Evolutionary conservation across 2,329 filamentous ascomycete genomes (phyloP), one percentile per base, ranked within the genome.

Genomic region (Scorias spongiosa): DNA sequence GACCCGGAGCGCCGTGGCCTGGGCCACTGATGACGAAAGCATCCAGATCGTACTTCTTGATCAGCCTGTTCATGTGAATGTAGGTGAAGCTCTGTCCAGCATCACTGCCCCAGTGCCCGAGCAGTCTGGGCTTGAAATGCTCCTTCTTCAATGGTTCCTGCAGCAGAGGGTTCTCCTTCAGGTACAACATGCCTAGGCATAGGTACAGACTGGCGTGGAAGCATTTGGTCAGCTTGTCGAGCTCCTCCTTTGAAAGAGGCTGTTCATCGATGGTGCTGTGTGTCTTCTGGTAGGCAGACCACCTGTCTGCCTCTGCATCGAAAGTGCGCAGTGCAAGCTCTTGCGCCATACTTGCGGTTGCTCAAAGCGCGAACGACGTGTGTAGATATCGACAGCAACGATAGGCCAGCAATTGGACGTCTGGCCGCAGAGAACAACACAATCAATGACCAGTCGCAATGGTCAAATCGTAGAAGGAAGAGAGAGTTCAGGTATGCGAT

Each of bases 41-140:
- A 55, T 88, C 72, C 41, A 87, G 65, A 50, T 84, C 75, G 55
- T 85, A 82, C 63, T 86, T 87, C 62, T 82, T 85, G 69, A 87
- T 85, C 46, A 87, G 66, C 29, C 81, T 78, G 63, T 87, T 87
- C 70, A 85, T 81, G 64, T 87, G 82, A 66, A 86, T 83, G 61
- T 79, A 87, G 51, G 81, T 83, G 63, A 88, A 87, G 46, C 81
- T 78, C 62, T 87, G 83, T 11, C 82, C 83, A n/a, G 83, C 78
- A 41, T 83, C 81, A 2, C 80, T 84, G 43, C 83, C 83, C 70
- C 84, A 88, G 58, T 88, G 83, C 34, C 83, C 83, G 2, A 88
- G 68, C 8, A 87, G 68, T 50, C 83, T 76, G 46, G 74, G 70
- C 65, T 88, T 88, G 65, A 87, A 68, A 56, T 87, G 79, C 43